These are phyloP conservation scores for Picea abies DNA, from an alignment of 83 land plant genomes.

Conservation along the genomic window DNA sequence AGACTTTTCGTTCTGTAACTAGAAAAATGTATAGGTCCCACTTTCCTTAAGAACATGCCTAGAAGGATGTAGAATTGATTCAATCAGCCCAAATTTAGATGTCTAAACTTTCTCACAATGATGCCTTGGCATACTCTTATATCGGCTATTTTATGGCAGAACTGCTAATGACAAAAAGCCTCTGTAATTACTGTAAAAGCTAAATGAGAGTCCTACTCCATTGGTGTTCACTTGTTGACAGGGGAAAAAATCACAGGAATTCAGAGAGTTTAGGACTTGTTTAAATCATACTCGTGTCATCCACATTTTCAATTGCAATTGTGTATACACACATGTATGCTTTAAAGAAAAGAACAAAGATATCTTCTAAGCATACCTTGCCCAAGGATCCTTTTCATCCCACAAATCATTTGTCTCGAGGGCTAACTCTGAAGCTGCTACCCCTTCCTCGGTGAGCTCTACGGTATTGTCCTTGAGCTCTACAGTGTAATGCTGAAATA, in stretches of 20 bases:
- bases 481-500: slow-evolving; percentile 85
- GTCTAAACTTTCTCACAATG: too few species aligned
- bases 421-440: slow-evolving; percentile 89
- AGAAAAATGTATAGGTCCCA: too few species aligned
- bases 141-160: too few species aligned
- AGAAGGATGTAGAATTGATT: too few species aligned
- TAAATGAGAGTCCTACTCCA: not conserved
- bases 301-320: not conserved
- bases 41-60: too few species aligned
- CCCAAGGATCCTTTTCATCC: slow-evolving; percentile 99
- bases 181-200: not conserved
- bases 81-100: too few species aligned
- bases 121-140: too few species aligned
- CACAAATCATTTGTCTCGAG: slow-evolving; percentile 93
- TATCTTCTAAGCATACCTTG: slow-evolving; percentile 53
- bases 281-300: not conserved
- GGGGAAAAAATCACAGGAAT: not conserved
- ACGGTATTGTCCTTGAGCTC: slow-evolving; percentile 85
- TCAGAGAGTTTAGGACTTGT: not conserved
- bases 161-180: too few species aligned
- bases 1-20: too few species aligned
- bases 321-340: too few species aligned
- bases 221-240: too few species aligned
- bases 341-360: too few species aligned
- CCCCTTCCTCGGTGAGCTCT: slow-evolving; percentile 97